A percentile compares a stretch with the other conserved stretches of the same genome.
phyloP scores from a whole-genome alignment of 2,329 filamentous ascomycete genomes.

The Beauveria varroae region DNA sequence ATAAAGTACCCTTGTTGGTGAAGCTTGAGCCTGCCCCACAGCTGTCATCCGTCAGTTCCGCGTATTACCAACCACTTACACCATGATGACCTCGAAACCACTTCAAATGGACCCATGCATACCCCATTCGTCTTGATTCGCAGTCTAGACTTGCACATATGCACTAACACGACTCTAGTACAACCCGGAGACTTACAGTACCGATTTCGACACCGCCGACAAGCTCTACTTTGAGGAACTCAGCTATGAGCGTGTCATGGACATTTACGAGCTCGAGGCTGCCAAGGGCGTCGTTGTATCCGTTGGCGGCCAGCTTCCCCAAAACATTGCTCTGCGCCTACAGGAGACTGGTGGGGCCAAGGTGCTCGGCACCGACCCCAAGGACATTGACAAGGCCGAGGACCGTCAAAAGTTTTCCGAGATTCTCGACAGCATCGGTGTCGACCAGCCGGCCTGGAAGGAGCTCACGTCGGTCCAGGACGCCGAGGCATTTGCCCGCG shows the following conservation, averaged over 20 bases:
- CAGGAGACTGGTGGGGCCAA: conserved; percentile 87
- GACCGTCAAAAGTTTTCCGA: conserved; percentile 98
- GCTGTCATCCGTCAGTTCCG: neutral
- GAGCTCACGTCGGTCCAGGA: conserved; percentile 85
- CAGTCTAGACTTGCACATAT: neutral
- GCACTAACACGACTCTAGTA: conserved; percentile 30
- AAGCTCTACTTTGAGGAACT: conserved; percentile 95
- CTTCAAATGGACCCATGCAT: neutral
- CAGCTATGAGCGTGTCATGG: conserved; percentile 96
- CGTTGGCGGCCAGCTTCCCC: conserved; percentile 90
- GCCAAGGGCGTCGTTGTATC: conserved; percentile 87
- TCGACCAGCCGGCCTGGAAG: conserved; percentile 97
- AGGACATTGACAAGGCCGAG: conserved; percentile 95
- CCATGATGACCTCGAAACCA: neutral
- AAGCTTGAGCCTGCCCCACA: neutral
- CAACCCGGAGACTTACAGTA: conserved; percentile 74
- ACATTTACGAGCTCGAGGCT: conserved; percentile 90
- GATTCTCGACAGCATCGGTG: conserved; percentile 91
- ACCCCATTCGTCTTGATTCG: neutral
- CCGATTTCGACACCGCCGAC: conserved; percentile 85
- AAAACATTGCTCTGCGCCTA: conserved; percentile 92
- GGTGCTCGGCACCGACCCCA: conserved; percentile 84
- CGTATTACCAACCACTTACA: neutral
- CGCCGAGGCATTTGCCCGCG: conserved; percentile 77
- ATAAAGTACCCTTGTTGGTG: neutral